Base-by-base conservation (phyloP, 129 eudicot species). In the Escallonia rubra region DNA sequence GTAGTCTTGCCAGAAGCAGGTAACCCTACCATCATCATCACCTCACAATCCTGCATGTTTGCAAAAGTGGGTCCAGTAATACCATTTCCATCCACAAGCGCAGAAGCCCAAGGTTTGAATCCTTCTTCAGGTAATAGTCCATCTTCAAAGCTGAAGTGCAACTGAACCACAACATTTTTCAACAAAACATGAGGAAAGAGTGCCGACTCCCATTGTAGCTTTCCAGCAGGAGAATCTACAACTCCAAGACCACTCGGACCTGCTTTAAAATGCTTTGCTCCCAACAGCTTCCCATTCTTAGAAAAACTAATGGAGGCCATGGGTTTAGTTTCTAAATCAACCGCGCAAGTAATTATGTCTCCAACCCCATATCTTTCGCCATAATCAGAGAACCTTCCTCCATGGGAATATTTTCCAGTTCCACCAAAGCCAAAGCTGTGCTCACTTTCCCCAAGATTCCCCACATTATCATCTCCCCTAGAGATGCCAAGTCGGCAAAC, bases 1-100 rank as follows among this genome's bases (percentile, higher is more conserved):
- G 96, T 85, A 74, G 79, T 71, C 74, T 88, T 88, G 47, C 96
- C 96, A 43, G 91, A 85, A 75, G 85, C 89, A 57, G 91, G 91
- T 65, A 88, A 78, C 16, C 96, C 96, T 55, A 88, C 91, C 96
- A 88, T 68, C 96, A 88, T 88, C 8, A 85, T 79, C 43, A 77
- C 76, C 57, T 88, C 91, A 82, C 88, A 82, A 43, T 77, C 82
- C 45, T 56, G 11, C 8, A 46, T 46, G 41, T 82, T 70, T 14
- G 74, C 45, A 66, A 85, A 82, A 13, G 79, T 10, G 38, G 96
- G 96, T 16, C 96, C 96, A 72, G 77, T 54, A 12, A 82, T 41
- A 50, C 80, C 79, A 0, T 69, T 85, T 47, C 88, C 88, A 60
- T 81, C 91, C 55, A 44, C 69, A 16, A 82, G 39, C 14, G 91